Evolutionary conservation across 1,284 basidiomycete genomes (phyloP).

Genomic region (Leccinum brunneo-olivaceum): DNA sequence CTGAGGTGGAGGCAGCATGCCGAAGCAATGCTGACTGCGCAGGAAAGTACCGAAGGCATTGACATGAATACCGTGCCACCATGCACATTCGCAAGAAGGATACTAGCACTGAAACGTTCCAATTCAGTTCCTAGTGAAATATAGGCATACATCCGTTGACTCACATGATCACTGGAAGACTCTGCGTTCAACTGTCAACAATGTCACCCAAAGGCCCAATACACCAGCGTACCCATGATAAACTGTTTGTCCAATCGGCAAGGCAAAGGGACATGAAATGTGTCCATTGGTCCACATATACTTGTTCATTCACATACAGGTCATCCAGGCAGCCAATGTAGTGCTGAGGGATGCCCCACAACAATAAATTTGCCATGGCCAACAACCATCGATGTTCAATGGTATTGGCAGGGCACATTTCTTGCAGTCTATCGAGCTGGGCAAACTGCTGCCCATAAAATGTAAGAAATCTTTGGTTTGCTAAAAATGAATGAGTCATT

Average conservation of each 20-base stretch:
- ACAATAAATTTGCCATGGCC: conserved; percentile 7
- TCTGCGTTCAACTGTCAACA: conserved; percentile 19
- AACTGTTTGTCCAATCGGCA: conserved; percentile 26
- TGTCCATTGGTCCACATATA: conserved; percentile 31
- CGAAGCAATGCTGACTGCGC: conserved; percentile 22
- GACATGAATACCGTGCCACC: conserved; percentile 20
- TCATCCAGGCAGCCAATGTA: conserved; percentile 24
- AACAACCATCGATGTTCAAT: conserved; percentile 22
- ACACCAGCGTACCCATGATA: conserved; percentile 21
- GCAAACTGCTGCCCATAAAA: conserved; percentile 24
- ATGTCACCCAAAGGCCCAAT: not conserved
- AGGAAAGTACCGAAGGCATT: conserved; percentile 22
- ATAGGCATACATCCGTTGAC: not conserved
- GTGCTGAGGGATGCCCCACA: conserved; percentile 28
- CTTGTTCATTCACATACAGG: conserved; percentile 28
- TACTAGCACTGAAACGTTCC: conserved; percentile 14
- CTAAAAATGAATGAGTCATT: conserved; percentile 7
- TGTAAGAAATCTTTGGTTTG: conserved; percentile 25
- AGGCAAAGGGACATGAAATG: conserved; percentile 23
- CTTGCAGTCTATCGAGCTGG: conserved; percentile 29
- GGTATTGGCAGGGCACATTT: conserved; percentile 18
- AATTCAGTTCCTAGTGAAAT: not conserved
- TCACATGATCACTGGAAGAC: conserved; percentile 26
- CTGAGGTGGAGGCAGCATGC: conserved; percentile 26
- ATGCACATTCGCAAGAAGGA: conserved; percentile 22